Base-by-base conservation (phyloP, 305 asterid genomes). In the Fraxinus floribunda region DNA sequence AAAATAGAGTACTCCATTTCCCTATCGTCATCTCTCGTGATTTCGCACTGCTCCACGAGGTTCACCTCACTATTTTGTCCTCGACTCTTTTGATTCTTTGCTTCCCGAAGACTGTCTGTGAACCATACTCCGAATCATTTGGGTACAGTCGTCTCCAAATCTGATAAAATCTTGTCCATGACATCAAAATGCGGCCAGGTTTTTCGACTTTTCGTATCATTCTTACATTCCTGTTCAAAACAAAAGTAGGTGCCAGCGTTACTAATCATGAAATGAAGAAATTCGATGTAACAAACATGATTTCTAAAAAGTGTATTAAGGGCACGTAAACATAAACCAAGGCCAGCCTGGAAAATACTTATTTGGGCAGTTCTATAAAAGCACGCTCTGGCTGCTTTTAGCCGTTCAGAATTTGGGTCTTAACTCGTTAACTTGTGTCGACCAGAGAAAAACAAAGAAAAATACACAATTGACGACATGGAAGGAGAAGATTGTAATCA, bases 171-270 rank as follows among this genome's bases (percentile, higher is more conserved):
- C 26, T 75, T 81, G 81, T 86, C 62, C 90, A 95, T 82, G 57
- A 91, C 98, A 84, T 91, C 93, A 32, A 86, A 95, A 84, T 91
- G 89, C 1, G 95, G 94, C 99, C 99, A 95, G 81, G 84, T 84
- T 84, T 89, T 88, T 71, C 60, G 90, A 79, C 83, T 81, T 80
- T 89, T 88, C 22, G 78, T 2, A 64, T 92, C 97, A 29, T 60
- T 75, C 90, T 90, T 94, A 78, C 90, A 83, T 85, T 91, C 97
- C 99, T 95, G 97, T 85, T 88, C 75, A 83, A 62, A 85, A 77
- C 44, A 74, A 81, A 86, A 16, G 78, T 18, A 20, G 11, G 76
- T 75, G 52, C 8, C 76, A 26, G 41, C 80, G 64, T 79, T 81
- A 41, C 76, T 32, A 10, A 30, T 32, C 35, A 55, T 26, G 68